These are phyloP conservation scores for Geranomyces variabilis DNA, from an alignment of 192 early-diverging fungal species.

Conservation along the genomic window DNA sequence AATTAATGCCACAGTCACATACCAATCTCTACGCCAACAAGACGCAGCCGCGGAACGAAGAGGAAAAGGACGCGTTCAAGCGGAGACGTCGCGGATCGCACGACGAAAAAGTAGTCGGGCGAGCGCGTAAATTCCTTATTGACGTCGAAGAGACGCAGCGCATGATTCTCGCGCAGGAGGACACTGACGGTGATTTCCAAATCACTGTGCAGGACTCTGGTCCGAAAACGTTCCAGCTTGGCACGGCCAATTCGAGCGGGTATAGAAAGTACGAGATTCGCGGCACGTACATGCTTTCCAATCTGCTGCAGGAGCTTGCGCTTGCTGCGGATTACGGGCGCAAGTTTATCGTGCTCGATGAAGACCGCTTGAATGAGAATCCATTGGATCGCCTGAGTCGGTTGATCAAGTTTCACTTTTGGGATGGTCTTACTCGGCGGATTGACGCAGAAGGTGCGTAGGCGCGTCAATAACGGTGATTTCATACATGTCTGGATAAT, in stretches of 20 bases:
- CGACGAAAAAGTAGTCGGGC: slow-evolving; percentile 42
- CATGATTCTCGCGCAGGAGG: slow-evolving; percentile 85
- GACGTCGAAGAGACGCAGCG: slow-evolving; percentile 83
- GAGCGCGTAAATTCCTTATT: slow-evolving; percentile 78
- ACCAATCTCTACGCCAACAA: slow-evolving; percentile 14
- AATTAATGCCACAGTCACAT: background rate
- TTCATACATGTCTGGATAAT: background rate
- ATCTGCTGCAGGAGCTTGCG: slow-evolving; percentile 93
- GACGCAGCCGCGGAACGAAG: slow-evolving; percentile 2
- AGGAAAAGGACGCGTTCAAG: slow-evolving; percentile 19
- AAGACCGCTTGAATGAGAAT: slow-evolving; percentile 90
- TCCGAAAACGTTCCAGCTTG: slow-evolving; percentile 85
- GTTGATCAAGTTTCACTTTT: slow-evolving; percentile 91
- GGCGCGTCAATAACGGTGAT: background rate
- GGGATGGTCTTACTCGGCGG: slow-evolving; percentile 88
- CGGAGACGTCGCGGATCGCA: slow-evolving; percentile 49
- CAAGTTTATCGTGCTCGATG: slow-evolving; percentile 85
- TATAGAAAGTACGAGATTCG: slow-evolving; percentile 87
- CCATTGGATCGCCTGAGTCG: slow-evolving; percentile 87
- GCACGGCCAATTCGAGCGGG: slow-evolving; percentile 83
- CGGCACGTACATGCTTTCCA: slow-evolving; percentile 94
- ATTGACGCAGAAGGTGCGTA: slow-evolving; percentile 58
- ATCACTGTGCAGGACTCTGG: slow-evolving; percentile 92
- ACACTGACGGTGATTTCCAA: slow-evolving; percentile 92
- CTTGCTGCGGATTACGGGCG: slow-evolving; percentile 86